These are phyloP conservation scores for Marasmius fiardii DNA, from an alignment of 1,284 basidiomycete species.

Conservation along the genomic window DNA sequence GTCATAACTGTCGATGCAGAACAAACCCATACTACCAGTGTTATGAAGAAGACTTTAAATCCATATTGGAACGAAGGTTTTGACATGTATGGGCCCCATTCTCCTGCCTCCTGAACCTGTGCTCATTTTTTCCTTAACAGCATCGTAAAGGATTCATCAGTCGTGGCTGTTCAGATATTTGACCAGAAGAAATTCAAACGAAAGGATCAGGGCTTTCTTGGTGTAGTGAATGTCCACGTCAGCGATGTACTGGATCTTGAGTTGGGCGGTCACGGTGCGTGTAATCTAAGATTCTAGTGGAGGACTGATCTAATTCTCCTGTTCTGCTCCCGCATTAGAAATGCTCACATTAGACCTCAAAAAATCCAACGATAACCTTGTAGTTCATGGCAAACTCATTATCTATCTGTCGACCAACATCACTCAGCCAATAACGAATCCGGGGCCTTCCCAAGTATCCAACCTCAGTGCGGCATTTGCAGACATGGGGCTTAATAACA, in stretches of 20 bases:
- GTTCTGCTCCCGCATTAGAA: conserved; percentile 43
- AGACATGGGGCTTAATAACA: conserved; percentile 51
- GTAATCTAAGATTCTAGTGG: neutral
- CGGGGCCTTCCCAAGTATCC: conserved; percentile 63
- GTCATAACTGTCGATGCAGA: conserved; percentile 94
- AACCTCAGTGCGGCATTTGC: conserved; percentile 52
- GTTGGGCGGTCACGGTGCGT: conserved; percentile 73
- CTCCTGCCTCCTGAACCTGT: neutral
- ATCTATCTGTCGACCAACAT: conserved; percentile 87
- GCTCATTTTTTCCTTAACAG: conserved; percentile 33
- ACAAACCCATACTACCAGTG: conserved; percentile 89
- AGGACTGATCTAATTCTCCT: neutral
- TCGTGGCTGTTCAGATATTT: conserved; percentile 93
- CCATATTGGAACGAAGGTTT: conserved; percentile 96
- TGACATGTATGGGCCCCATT: conserved; percentile 59
- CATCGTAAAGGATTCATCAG: conserved; percentile 86
- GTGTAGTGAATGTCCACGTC: conserved; percentile 90
- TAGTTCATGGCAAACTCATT: conserved; percentile 89
- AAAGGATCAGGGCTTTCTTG: conserved; percentile 92
- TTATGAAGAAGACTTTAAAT: conserved; percentile 88
- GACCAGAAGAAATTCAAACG: conserved; percentile 97
- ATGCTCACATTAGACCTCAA: conserved; percentile 89
- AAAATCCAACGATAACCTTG: conserved; percentile 86
- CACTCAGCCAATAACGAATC: conserved; percentile 70
- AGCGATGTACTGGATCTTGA: conserved; percentile 86